A percentile compares a stretch with the other conserved stretches of the same genome.
Conservation (phyloP, 441 rosid genomes). For the Manihot esculenta region DNA sequence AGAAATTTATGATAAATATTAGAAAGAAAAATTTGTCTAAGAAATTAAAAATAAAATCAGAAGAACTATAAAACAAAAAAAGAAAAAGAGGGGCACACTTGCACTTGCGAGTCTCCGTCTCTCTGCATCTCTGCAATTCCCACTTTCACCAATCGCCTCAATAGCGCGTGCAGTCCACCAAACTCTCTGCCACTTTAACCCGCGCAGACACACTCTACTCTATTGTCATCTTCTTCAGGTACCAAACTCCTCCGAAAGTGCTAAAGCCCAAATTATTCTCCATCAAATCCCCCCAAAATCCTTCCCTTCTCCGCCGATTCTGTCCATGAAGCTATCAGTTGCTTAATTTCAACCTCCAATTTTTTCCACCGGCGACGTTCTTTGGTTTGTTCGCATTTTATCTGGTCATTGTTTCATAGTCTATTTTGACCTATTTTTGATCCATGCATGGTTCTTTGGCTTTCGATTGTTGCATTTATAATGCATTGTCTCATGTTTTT, state of each 20-base stretch:
- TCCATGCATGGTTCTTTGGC: background rate
- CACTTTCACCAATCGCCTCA: background rate
- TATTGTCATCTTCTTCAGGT: background rate
- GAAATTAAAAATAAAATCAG: too few relatives aligned
- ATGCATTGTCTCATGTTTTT: background rate
- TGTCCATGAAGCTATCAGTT: background rate
- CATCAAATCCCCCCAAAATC: background rate
- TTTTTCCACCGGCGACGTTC: background rate
- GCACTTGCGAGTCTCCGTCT: too few relatives aligned
- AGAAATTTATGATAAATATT: too few relatives aligned
- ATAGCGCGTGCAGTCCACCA: background rate
- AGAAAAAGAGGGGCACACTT: too few relatives aligned
- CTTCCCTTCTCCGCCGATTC: background rate
- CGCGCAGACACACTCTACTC: background rate
- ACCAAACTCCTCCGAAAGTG: background rate
- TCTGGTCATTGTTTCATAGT: background rate
- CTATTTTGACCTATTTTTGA: background rate
- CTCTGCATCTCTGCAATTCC: background rate
- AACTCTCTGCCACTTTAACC: too few relatives aligned
- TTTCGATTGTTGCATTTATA: background rate
- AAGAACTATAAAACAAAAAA: too few relatives aligned
- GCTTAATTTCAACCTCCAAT: constrained; percentile 1
- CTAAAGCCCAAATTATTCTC: background rate
- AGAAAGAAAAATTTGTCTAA: too few relatives aligned
- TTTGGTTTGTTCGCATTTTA: background rate